phyloP scores from a whole-genome alignment of 2,329 filamentous ascomycete species.

The Ilyonectria mors-panacis region DNA sequence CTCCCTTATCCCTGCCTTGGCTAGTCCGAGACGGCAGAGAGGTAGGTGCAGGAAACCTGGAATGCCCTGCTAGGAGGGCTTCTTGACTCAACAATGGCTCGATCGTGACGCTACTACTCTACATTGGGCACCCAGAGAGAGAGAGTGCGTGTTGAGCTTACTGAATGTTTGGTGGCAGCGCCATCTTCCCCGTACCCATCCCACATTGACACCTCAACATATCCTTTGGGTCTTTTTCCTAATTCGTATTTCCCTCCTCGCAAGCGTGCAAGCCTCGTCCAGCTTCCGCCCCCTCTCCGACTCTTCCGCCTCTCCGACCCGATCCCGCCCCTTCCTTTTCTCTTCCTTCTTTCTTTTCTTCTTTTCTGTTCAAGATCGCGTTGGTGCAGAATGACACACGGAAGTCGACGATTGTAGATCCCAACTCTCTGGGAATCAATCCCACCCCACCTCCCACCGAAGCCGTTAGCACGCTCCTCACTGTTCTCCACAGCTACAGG shows the following conservation, averaged over 20 bases:
- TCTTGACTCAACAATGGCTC: constrained; percentile 4
- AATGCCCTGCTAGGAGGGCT: neutral
- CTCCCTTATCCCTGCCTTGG: neutral
- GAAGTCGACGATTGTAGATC: neutral
- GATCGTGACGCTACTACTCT: constrained; percentile 23
- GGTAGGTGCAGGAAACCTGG: constrained; percentile 7
- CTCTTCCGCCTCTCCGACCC: neutral
- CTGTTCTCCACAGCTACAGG: constrained; percentile 41
- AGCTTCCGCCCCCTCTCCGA: constrained; percentile 9
- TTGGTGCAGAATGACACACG: neutral
- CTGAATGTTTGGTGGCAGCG: constrained; percentile 1
- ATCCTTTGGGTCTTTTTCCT: constrained; percentile 7
- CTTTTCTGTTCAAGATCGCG: neutral
- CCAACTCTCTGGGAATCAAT: constrained; percentile 9
- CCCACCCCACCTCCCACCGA: constrained; percentile 9
- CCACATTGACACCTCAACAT: constrained; percentile 3
- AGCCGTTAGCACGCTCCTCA: constrained; percentile 29
- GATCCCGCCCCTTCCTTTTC: neutral
- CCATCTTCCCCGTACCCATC: constrained; percentile 1
- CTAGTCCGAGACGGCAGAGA: neutral
- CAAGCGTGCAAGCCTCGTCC: constrained; percentile 14
- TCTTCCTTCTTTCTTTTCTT: neutral
- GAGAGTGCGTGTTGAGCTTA: neutral
- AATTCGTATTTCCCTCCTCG: constrained; percentile 20
- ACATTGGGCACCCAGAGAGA: neutral